Evolutionary conservation across 129 eudicot genomes (phyloP).

Genomic region (Gnaphalium uliginosum): DNA sequence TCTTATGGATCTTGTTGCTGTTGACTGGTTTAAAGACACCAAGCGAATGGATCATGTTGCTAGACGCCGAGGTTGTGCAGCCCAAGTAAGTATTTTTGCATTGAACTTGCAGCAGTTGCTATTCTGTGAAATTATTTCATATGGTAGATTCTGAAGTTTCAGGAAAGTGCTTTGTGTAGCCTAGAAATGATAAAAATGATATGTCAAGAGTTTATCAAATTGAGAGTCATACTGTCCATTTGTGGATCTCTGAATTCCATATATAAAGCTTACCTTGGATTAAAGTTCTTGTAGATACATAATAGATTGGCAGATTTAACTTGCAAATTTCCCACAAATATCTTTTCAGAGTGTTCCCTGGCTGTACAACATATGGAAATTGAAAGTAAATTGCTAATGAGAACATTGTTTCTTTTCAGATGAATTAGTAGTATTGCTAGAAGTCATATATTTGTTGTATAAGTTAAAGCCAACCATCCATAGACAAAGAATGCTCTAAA

Average conservation of each 20-base stretch:
- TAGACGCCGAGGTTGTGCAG: slow-evolving; percentile 91
- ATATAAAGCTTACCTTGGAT: neutral
- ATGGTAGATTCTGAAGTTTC: neutral
- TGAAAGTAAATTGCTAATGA: neutral
- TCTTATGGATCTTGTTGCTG: slow-evolving; percentile 98
- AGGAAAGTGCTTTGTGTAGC: neutral
- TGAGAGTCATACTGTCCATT: neutral
- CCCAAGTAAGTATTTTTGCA: slow-evolving; percentile 60
- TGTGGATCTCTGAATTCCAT: neutral
- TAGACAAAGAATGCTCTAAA: neutral
- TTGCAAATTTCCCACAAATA: slow-evolving; percentile 1
- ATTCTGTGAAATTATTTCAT: neutral
- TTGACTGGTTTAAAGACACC: slow-evolving; percentile 93
- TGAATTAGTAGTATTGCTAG: neutral
- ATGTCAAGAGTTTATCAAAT: neutral
- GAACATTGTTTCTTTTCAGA: neutral
- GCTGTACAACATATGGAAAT: neutral
- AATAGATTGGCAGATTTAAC: neutral
- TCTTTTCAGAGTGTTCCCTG: neutral
- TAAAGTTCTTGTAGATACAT: neutral
- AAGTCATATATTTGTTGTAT: neutral
- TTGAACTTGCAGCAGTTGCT: neutral
- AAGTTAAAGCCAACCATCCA: neutral
- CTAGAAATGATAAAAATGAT: neutral
- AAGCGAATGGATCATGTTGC: slow-evolving; percentile 97